Conservation (phyloP, 495 filamentous ascomycete genomes). For the Halenospora varia region DNA sequence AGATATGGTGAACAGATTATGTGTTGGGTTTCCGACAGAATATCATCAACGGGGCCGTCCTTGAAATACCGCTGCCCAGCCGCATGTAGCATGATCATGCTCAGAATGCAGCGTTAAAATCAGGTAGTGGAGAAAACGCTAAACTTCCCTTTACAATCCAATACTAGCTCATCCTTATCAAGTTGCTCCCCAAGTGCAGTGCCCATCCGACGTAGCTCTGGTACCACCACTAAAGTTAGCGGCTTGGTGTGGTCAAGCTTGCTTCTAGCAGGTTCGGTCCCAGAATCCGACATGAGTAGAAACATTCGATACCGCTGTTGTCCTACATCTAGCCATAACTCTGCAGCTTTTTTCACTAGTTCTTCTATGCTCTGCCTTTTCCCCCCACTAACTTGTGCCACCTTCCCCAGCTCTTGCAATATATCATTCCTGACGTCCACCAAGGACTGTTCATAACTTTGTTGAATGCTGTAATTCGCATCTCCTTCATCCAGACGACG, state of each 20-base stretch:
- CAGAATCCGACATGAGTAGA: constrained; percentile 10
- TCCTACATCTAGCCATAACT: constrained; percentile 12
- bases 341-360: constrained; percentile 3
- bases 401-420: not conserved
- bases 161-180: constrained; percentile 7
- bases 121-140: not conserved
- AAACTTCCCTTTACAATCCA: constrained; percentile 6
- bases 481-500: not conserved
- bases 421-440: not conserved
- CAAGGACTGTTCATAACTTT: not conserved
- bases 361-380: not conserved
- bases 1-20: too few species aligned
- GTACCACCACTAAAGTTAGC: constrained; percentile 2
- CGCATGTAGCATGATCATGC: too few species aligned
- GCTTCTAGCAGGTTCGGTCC: not conserved
- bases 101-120: too few species aligned
- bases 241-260: not conserved
- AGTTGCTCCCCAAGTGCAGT: constrained; percentile 9
- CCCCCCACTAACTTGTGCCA: not conserved
- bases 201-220: constrained; percentile 12
- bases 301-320: constrained; percentile 10
- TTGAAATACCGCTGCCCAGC: too few species aligned
- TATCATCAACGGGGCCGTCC: too few species aligned
- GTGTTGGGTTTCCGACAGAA: too few species aligned
- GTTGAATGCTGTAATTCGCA: not conserved